phyloP scores from a whole-genome alignment of 2,329 filamentous ascomycete genomes.

The Beauveria sp. region DNA sequence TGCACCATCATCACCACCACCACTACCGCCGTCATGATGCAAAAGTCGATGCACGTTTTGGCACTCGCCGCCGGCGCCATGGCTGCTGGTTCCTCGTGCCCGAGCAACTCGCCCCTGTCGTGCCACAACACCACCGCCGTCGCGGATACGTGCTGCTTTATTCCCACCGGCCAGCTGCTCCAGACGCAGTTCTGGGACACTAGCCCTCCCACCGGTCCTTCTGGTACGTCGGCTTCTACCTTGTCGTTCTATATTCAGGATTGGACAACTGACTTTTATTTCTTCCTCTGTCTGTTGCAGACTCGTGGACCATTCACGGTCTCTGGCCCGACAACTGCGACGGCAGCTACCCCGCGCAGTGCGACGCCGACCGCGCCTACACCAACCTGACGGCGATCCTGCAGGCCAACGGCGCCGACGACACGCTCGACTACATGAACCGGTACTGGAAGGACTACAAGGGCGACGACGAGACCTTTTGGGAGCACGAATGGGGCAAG shows the following conservation, averaged over 20 bases:
- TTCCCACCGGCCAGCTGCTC: constrained; percentile 62
- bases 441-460: constrained; percentile 65
- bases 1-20: not conserved
- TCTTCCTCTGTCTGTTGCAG: constrained; percentile 15
- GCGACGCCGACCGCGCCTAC: constrained; percentile 54
- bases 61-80: constrained; percentile 15
- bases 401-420: constrained; percentile 39
- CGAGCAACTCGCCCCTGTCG: constrained; percentile 40
- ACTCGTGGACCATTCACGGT: constrained; percentile 70
- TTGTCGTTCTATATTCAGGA: not conserved
- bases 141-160: constrained; percentile 65
- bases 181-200: constrained; percentile 76
- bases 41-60: constrained; percentile 10
- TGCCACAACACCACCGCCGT: constrained; percentile 56
- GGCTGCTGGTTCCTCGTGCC: constrained; percentile 18
- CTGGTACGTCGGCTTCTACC: constrained; percentile 14
- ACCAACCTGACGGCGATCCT: constrained; percentile 59
- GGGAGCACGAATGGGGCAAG: constrained; percentile 70
- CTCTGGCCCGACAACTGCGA: constrained; percentile 63
- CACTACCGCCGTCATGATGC: not conserved
- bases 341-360: constrained; percentile 60
- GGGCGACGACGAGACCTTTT: constrained; percentile 57
- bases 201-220: constrained; percentile 54
- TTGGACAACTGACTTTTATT: not conserved
- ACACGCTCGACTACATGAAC: constrained; percentile 59